Evolutionary conservation across 768 basidiomycete genomes (phyloP), one percentile per base, ranked within the genome.

Genomic region (Brasilioporus rufonigricans): DNA sequence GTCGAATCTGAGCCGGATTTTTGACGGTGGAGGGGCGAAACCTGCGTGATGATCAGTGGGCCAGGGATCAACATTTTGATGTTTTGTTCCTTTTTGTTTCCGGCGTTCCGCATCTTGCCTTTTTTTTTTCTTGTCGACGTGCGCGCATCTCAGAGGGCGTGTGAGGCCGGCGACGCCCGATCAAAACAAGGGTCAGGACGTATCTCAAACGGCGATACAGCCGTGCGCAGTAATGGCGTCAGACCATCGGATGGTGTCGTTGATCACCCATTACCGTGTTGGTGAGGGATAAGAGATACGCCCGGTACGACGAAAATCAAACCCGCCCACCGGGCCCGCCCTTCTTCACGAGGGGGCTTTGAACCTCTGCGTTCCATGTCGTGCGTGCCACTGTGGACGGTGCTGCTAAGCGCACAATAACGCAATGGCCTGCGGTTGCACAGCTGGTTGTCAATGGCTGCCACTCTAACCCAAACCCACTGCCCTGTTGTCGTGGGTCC

Each of bases 81-180:
- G n/a, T 6, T 38, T 24, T 35, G 8, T 23, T 48, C 23, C 23
- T 23, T 45, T 19, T 45, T 19, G n/a, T 33, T 27, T 29, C n/a
- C 38, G 38, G 38, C 38, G n/a, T 38, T n/a, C 41, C 36, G 14
- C 11, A 4, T 16, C 32, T 11, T n/a, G 2, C 7, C 1, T 19
- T 32, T 33, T 2, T 36, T 59, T 31, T 12, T 44, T 14, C 27
- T 12, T 21, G n/a, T 29, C 27, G 1, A 10, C 18, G 3, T 10
- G 18, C 23, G 16, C n/a, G 21, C 23, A 18, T 45, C 27, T n/a
- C n/a, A n/a, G n/a, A n/a, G 23, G 7, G 21, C 13, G 50, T 33
- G 35, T 21, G 43, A 38, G 26, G 48, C 45, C 38, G 58, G 52
- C 44, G 14, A 48, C 29, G 38, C 11, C 36, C n/a, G 53, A 61